Base-by-base conservation (phyloP, 345 rosid species). In the Boechera stricta region DNA sequence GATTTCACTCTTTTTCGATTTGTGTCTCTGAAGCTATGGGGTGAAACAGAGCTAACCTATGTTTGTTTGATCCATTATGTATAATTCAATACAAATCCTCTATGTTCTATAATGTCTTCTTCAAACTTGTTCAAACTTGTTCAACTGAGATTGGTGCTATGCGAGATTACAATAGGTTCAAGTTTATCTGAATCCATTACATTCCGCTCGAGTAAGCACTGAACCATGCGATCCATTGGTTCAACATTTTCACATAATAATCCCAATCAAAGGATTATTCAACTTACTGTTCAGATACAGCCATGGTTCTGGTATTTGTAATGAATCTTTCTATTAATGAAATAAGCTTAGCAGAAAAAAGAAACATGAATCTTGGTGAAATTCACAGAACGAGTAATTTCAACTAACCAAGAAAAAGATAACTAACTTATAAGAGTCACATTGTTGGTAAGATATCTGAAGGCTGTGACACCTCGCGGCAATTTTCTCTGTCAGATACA, bases 81-180 rank as follows among this genome's bases (percentile, higher is more conserved):
- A 76, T 42, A 69, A 61, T 21, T 62, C n/a, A 69, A 76, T 76
- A 62, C 70, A 62, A 76, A 51, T 38, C 45, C 11, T 26, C 39
- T 18, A 38, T 60, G 26, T 49, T 67, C 53, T 48, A 57, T n/a
- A 3, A 47, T 67, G 61, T 75, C 21, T 15, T 45, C 78, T 24
- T 56, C 78, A 16, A 16, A 16, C 78, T 53, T 69, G 33, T 39
- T 36, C 45, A 45, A 12, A 11, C 71, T 55, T 6, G 56, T 5
- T 21, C 55, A 1, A 16, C 4, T 41, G 45, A 64, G 47, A 31
- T 69, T 33, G 12, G 26, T n/a, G 12, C 10, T 16, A 64, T 9
- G 36, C 11, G 36, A 24, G 18, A 3, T 26, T 16, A 62, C 67
- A 39, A 62, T 38, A 36, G n/a, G 24, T 57, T 57, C 62, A 32